These are phyloP conservation scores for Fistulifera pelliculosa DNA, from an alignment of 108 stramenopile genomes.

Conservation along the genomic window DNA sequence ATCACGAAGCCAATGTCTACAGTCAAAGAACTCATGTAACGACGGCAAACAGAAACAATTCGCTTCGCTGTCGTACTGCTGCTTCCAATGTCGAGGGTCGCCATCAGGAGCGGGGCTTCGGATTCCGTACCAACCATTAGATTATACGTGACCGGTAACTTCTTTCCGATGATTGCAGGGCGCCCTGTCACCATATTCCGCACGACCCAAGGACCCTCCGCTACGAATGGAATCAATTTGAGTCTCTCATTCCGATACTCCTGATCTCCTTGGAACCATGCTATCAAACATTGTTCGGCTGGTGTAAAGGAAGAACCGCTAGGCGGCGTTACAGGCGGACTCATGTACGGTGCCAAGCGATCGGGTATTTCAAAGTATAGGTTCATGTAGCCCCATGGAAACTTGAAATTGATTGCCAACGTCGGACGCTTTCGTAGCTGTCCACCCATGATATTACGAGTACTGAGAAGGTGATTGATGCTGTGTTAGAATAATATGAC, in stretches of 20 bases:
- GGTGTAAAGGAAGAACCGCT: constrained; percentile 21
- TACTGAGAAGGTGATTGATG: constrained; percentile 6
- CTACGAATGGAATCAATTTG: constrained; percentile 73
- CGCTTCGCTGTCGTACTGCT: constrained; percentile 43
- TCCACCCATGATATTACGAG: constrained; percentile 47
- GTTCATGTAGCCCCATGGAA: constrained; percentile 79
- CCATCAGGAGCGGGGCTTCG: constrained; percentile 40
- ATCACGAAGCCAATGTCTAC: constrained; percentile 84
- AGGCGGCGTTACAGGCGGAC: background rate
- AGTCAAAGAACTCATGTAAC: constrained; percentile 67
- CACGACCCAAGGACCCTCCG: constrained; percentile 82
- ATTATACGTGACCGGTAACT: constrained; percentile 45
- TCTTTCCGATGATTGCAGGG: constrained; percentile 79
- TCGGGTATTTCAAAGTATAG: constrained; percentile 69
- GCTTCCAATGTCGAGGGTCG: constrained; percentile 72
- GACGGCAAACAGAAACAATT: constrained; percentile 69
- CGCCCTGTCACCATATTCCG: constrained; percentile 75
- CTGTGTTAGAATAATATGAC: too few species aligned
- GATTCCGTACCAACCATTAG: background rate
- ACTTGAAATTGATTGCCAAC: constrained; percentile 65
- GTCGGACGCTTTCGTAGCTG: constrained; percentile 52
- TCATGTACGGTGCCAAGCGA: constrained; percentile 45
- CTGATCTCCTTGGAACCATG: constrained; percentile 42
- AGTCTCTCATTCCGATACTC: constrained; percentile 55
- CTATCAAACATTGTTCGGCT: constrained; percentile 29